A percentile compares a stretch with the other conserved stretches of the same genome.
These are phyloP conservation scores for Rheum nobile DNA, from an alignment of 148 eudicot genomes.

Conservation along the genomic window DNA sequence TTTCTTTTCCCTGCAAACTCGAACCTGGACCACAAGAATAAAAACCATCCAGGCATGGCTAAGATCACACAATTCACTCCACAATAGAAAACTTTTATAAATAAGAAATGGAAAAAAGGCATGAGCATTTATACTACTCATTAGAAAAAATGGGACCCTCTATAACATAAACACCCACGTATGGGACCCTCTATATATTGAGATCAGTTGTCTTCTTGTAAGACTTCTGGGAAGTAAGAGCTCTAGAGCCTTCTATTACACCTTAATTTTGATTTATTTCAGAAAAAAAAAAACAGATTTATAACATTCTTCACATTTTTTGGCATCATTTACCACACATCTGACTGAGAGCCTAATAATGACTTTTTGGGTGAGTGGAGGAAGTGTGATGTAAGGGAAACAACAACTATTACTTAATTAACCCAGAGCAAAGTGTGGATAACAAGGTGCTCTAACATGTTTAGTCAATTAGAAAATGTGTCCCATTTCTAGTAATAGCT, in stretches of 20 bases:
- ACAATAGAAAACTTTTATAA: not conserved
- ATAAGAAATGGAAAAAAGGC: not conserved
- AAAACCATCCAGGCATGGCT: not conserved
- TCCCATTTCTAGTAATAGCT: too few relatives aligned
- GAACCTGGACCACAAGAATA: constrained; percentile 41
- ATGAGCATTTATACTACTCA: not conserved
- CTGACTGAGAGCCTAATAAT: too few relatives aligned
- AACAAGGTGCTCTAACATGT: too few relatives aligned
- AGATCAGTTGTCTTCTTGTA: not conserved
- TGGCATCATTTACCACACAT: too few relatives aligned
- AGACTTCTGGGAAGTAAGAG: not conserved
- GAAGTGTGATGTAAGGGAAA: too few relatives aligned
- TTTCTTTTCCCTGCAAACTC: constrained; percentile 82
- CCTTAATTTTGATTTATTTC: not conserved
- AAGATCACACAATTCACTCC: not conserved
- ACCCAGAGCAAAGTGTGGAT: too few relatives aligned
- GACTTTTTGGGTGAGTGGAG: too few relatives aligned
- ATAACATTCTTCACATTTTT: not conserved
- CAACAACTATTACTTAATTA: too few relatives aligned
- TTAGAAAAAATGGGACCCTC: not conserved
- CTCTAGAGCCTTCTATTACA: not conserved
- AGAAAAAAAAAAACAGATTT: not conserved
- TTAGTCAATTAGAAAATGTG: too few relatives aligned
- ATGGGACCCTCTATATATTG: not conserved
- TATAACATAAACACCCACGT: not conserved